phyloP scores from a whole-genome alignment of 2,329 filamentous ascomycete genomes.

The Lachnellula arida region DNA sequence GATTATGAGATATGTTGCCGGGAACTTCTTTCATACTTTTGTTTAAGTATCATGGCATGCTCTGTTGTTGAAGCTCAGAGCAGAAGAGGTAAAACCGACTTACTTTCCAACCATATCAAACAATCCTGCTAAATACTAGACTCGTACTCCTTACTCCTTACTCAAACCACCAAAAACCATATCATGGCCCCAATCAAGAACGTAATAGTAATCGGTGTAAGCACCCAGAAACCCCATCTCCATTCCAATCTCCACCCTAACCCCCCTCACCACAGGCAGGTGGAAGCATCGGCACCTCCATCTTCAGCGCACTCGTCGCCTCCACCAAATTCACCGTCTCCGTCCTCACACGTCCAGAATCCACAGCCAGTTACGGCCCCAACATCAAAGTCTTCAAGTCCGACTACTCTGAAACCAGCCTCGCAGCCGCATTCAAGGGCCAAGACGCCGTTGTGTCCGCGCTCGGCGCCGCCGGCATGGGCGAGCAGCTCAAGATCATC shows the following conservation, averaged over 20 bases:
- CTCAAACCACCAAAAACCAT: background rate
- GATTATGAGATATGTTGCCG: no score
- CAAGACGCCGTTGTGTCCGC: constrained; percentile 22
- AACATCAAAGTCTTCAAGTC: constrained; percentile 18
- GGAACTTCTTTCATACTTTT: no score
- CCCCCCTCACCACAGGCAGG: constrained; percentile 19
- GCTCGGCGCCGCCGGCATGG: constrained; percentile 4
- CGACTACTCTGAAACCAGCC: constrained; percentile 10
- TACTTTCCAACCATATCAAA: no score
- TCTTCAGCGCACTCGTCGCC: constrained; percentile 29
- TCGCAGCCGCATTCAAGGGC: constrained; percentile 26
- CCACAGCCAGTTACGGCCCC: constrained; percentile 22
- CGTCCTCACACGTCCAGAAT: constrained; percentile 31
- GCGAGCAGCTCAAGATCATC: constrained; percentile 36
- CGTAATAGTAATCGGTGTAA: constrained; percentile 8
- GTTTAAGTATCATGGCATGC: no score
- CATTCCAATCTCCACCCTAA: no score
- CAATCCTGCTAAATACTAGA: no score
- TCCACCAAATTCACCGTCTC: constrained; percentile 28
- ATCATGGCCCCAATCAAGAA: constrained; percentile 7
- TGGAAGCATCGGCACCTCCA: constrained; percentile 29
- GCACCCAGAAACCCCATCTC: background rate
- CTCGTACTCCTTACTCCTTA: background rate
- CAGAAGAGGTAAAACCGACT: no score
- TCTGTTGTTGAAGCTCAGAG: no score